Conservation (phyloP, 2,329 filamentous ascomycete species). For the Monilinia polystroma region DNA sequence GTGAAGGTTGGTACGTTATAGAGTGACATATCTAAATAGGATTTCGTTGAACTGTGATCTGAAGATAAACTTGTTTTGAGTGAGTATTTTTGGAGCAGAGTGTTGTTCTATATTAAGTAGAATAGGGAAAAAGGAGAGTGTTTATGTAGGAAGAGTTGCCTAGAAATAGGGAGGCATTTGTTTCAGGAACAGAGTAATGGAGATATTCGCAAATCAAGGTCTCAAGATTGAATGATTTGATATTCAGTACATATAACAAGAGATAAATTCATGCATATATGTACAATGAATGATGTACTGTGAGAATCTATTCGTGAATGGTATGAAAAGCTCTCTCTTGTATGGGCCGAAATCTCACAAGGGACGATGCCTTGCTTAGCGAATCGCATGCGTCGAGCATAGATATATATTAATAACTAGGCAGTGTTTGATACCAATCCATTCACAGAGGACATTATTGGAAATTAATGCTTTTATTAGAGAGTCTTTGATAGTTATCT, state of each 20-base stretch:
- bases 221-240: neutral
- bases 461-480: too few species aligned
- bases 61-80: neutral
- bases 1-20: too few species aligned
- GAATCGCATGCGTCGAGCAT: neutral
- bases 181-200: neutral
- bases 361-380: neutral
- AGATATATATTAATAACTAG: too few species aligned
- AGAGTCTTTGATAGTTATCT: too few species aligned
- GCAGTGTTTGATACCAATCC: too few species aligned
- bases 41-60: too few species aligned
- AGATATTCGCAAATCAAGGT: neutral
- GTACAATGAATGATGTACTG: neutral
- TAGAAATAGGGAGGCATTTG: neutral
- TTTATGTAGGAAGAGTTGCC: neutral
- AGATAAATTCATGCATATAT: rapidly evolving
- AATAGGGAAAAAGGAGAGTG: too few species aligned
- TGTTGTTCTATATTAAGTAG: neutral
- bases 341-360: neutral
- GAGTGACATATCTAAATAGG: too few species aligned
- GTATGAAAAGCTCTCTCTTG: neutral
- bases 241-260: neutral
- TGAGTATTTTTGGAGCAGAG: neutral
- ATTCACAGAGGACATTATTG: too few species aligned
- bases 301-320: neutral